Evolutionary conservation across 2,329 filamentous ascomycete species (phyloP).

Genomic region (Paracoccidioides lutzii): DNA sequence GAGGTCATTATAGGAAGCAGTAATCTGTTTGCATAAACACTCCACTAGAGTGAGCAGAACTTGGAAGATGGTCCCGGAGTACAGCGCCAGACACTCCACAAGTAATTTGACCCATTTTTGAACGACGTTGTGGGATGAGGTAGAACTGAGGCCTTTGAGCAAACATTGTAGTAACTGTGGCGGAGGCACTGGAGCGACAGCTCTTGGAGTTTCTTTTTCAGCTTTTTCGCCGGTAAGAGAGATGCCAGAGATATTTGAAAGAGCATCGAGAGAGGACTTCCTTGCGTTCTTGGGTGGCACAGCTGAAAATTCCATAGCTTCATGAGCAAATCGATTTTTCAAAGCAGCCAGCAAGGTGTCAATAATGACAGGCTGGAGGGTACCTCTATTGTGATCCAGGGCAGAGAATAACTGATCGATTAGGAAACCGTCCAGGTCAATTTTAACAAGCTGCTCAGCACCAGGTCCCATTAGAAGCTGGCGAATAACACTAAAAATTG

Average conservation of each 20-base stretch:
- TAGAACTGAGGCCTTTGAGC: constrained; percentile 64
- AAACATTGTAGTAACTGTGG: constrained; percentile 69
- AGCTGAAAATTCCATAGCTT: constrained; percentile 20
- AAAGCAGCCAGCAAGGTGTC: constrained; percentile 65
- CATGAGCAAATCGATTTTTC: constrained; percentile 42
- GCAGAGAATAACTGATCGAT: constrained; percentile 55
- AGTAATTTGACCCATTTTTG: constrained; percentile 89
- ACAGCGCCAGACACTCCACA: constrained; percentile 69
- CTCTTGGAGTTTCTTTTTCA: constrained; percentile 25
- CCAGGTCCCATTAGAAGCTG: constrained; percentile 29
- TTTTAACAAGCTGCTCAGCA: constrained; percentile 26
- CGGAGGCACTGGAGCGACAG: constrained; percentile 33
- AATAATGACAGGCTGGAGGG: constrained; percentile 63
- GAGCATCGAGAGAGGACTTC: constrained; percentile 27
- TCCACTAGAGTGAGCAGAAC: constrained; percentile 83
- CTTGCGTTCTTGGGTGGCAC: constrained; percentile 24
- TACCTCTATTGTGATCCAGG: constrained; percentile 49
- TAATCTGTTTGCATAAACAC: constrained; percentile 71
- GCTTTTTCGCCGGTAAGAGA: constrained; percentile 35
- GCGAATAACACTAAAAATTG: constrained; percentile 53
- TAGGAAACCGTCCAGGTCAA: constrained; percentile 55
- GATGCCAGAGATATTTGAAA: constrained; percentile 30
- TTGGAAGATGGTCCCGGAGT: constrained; percentile 74
- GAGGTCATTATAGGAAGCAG: constrained; percentile 56
- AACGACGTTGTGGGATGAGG: constrained; percentile 60